Base-by-base conservation (phyloP, 352 stramenopile genomes). In the Nothophytophthora sp. region DNA sequence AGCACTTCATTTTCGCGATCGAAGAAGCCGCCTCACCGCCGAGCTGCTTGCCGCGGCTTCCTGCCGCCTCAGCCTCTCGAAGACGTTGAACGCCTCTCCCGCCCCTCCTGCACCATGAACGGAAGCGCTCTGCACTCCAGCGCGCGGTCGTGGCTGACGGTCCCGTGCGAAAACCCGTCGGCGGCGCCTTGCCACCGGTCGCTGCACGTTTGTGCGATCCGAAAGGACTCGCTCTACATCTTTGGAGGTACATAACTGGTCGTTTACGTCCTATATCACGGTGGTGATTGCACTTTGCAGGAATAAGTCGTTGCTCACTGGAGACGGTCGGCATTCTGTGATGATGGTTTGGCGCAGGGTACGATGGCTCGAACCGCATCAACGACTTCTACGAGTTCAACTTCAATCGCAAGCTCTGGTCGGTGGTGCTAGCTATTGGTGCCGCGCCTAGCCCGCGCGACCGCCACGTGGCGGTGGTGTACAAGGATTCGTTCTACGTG, bases 311-410 rank as follows among this genome's bases (percentile, higher is more conserved):
- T 38, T 51, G 29, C 45, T 54, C 47, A 51, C n/a, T 45, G 12
- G 8, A 45, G 28, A 12, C 33, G 24, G 29, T 15, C n/a, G 23
- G 13, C 23, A 12, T 20, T 57, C 37, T 61, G 42, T 60, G 56
- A 15, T 48, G 25, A 23, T 37, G 18, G 11, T 35, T 34, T 18
- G 7, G 18, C 24, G 13, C 38, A 88, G 90, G 93, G 33, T 98
- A 98, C 70, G 93, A 98, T 60, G 93, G 93, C 2, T 88, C 75
- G 9, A 93, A 92, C 60, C 85, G 93, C 37, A 82, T 97, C 38
- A 98, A 98, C 65, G 93, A 98, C 68, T 97, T 98, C 58, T 96
- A 96, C 60, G 75, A 91, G 49, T 98, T 96, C 76, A 90, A 88
- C 63, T 96, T 98, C 50, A 86, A 77, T 47, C 80, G 78, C 52